phyloP scores from a whole-genome alignment of 2,329 filamentous ascomycete genomes.

The Aspergillus pseudoterreus region DNA sequence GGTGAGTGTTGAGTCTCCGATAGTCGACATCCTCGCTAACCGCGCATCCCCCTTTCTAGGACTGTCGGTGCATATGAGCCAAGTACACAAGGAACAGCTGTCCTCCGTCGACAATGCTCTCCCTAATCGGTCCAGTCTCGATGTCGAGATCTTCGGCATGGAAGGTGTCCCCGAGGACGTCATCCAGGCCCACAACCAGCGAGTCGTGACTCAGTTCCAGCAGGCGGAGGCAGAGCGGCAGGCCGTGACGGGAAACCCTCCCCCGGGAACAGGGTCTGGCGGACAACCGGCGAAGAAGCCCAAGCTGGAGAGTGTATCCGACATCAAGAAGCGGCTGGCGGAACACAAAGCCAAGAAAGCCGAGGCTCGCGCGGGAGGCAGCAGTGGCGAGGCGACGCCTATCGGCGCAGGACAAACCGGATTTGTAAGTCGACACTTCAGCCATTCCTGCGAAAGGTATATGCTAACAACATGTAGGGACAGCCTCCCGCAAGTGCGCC shows the following conservation, averaged over 20 bases:
- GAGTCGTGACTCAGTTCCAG: slow-evolving; percentile 81
- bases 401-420: slow-evolving; percentile 45
- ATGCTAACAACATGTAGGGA: slow-evolving; percentile 22
- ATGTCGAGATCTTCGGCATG: slow-evolving; percentile 97
- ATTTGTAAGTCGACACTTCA: slow-evolving; percentile 51
- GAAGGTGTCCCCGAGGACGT: slow-evolving; percentile 90
- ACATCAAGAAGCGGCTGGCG: slow-evolving; percentile 75
- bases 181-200: slow-evolving; percentile 76
- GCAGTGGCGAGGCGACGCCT: slow-evolving; percentile 58
- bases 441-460: not conserved
- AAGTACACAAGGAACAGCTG: slow-evolving; percentile 94
- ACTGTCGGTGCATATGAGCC: slow-evolving; percentile 93
- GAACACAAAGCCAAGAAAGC: slow-evolving; percentile 68
- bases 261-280: slow-evolving; percentile 52
- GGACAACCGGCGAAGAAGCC: slow-evolving; percentile 57
- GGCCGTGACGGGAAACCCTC: slow-evolving; percentile 77
- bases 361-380: slow-evolving; percentile 54
- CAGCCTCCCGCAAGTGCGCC: slow-evolving; percentile 42
- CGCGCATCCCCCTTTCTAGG: slow-evolving; percentile 50
- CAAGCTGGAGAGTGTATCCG: slow-evolving; percentile 69
- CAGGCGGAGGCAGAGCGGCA: slow-evolving; percentile 79
- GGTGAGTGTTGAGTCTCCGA: slow-evolving; percentile 52
- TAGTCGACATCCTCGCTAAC: not conserved
- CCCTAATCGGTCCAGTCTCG: slow-evolving; percentile 76
- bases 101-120: slow-evolving; percentile 88